Conservation (phyloP, 139 green algal species). For the Chlamydomonas incerta region DNA sequence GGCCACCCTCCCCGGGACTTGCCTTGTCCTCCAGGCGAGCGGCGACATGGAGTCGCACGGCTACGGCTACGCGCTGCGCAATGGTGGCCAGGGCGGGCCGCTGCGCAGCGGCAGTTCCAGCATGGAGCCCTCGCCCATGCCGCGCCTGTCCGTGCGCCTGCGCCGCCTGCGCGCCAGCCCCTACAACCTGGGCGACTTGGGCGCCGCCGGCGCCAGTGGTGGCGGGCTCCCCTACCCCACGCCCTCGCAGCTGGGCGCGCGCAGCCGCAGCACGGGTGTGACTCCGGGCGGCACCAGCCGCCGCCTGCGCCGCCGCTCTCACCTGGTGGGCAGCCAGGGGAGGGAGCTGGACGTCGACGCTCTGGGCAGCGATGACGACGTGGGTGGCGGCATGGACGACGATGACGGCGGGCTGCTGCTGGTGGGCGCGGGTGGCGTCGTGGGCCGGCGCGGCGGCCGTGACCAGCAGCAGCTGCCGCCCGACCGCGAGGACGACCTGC, state of each 20-base stretch:
- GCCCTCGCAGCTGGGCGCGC: conserved; percentile 10
- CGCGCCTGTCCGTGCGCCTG: conserved; percentile 16
- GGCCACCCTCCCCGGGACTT: too few species aligned
- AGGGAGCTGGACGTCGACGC: too few species aligned
- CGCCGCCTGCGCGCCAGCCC: conserved; percentile 26
- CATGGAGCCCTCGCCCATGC: conserved; percentile 38
- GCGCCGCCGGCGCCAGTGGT: background rate
- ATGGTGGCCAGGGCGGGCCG: background rate
- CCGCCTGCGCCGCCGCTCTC: conserved; percentile 16
- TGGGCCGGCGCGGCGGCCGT: too few species aligned
- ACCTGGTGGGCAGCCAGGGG: background rate
- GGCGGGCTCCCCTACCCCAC: background rate
- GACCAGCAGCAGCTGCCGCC: too few species aligned
- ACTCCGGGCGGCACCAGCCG: background rate
- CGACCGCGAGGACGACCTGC: too few species aligned
- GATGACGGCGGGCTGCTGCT: too few species aligned
- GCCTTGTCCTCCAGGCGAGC: too few species aligned
- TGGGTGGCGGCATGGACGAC: background rate
- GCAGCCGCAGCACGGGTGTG: conserved; percentile 4
- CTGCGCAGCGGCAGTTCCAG: background rate
- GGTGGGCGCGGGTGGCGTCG: too few species aligned
- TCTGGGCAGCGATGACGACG: background rate
- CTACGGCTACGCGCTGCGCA: background rate
- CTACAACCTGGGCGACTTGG: background rate
- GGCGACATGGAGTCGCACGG: background rate